Evolutionary conservation across 1,284 basidiomycete genomes (phyloP), one percentile per base, ranked within the genome.

Genomic region (Tilletia indica): DNA sequence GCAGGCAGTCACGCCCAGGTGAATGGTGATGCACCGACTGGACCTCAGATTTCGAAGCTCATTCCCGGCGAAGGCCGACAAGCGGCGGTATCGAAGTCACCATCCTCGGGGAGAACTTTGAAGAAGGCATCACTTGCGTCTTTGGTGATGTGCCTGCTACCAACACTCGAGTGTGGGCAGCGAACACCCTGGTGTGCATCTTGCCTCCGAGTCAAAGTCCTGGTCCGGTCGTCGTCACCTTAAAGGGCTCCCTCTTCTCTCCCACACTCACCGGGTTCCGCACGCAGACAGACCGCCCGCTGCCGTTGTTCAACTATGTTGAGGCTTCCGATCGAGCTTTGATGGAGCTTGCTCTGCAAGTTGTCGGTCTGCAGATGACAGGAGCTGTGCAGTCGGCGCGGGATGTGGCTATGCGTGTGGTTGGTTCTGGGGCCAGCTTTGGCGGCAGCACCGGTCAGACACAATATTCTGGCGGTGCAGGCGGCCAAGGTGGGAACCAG

Each of bases 361-460:
- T 97, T 9, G 93, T 97, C 36, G 94, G 94, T 1, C 86, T 97
- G 75, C 94, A 96, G 87, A 95, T 97, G 93, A 97, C 93, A 0
- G 94, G 94, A 49, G 92, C 93, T 82, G 91, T 96, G 69, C 93
- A 96, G 79, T 92, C 94, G 72, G 93, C 94, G 3, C 91, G 92
- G 84, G 92, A 94, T 76, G 91, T 96, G 56, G 94, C 94, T 19
- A 85, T 86, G 80, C 81, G 85, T 16, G 85, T 86, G 56, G 85
- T 86, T 31, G 80, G 79, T 16, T 80, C 82, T 34, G 76, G 78
- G 21, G 73, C 72, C 39, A 69, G 58, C 64, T 34, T 42, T n/a
- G 68, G 48, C 38, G 63, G 70, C 21, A 39, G 61, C 16, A 31
- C 6, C 36, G 68, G 68, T 19, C 21, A 48, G 21, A 64, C 61